Evolutionary conservation across 2,329 filamentous ascomycete genomes (phyloP).

Genomic region (Dothideomycetes sp.): DNA sequence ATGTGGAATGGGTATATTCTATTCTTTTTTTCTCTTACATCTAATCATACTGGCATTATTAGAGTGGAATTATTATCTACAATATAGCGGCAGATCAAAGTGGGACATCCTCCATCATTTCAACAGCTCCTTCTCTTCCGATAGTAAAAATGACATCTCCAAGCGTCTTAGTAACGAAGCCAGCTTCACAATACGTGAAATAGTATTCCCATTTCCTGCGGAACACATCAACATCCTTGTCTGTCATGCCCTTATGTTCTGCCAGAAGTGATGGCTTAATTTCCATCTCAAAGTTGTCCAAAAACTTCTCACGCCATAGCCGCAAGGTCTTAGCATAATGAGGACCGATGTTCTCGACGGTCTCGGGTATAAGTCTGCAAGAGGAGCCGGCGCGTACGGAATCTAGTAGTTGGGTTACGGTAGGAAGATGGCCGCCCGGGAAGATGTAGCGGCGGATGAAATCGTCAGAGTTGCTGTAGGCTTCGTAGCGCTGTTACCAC

Average conservation of each 20-base stretch:
- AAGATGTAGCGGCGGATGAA: slow-evolving; percentile 74
- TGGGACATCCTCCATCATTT: slow-evolving; percentile 63
- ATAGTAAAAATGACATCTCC: slow-evolving; percentile 66
- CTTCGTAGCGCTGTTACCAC: slow-evolving; percentile 44
- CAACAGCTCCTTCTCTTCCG: slow-evolving; percentile 53
- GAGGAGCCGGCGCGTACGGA: slow-evolving; percentile 52
- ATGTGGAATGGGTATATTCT: no score
- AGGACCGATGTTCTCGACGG: slow-evolving; percentile 62
- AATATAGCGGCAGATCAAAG: no score
- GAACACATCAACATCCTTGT: slow-evolving; percentile 58
- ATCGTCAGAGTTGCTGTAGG: slow-evolving; percentile 57
- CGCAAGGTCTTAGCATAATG: slow-evolving; percentile 63
- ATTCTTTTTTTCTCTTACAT: no score
- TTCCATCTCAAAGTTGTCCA: slow-evolving; percentile 49
- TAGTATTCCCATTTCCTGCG: slow-evolving; percentile 70
- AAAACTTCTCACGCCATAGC: slow-evolving; percentile 59
- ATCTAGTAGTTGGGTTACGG: slow-evolving; percentile 58
- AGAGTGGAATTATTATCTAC: no score
- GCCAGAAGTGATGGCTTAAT: slow-evolving; percentile 52
- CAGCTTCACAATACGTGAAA: slow-evolving; percentile 66
- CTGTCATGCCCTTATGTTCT: slow-evolving; percentile 50
- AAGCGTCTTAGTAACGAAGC: slow-evolving; percentile 61
- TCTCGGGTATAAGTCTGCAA: slow-evolving; percentile 56
- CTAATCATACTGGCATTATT: no score
- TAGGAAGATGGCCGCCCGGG: slow-evolving; percentile 62